Percentiles rank a stretch among this genome's conserved stretches.
These are phyloP conservation scores for Cladophialophora chaetospira DNA, from an alignment of 2,329 filamentous ascomycete genomes.

Conservation along the genomic window DNA sequence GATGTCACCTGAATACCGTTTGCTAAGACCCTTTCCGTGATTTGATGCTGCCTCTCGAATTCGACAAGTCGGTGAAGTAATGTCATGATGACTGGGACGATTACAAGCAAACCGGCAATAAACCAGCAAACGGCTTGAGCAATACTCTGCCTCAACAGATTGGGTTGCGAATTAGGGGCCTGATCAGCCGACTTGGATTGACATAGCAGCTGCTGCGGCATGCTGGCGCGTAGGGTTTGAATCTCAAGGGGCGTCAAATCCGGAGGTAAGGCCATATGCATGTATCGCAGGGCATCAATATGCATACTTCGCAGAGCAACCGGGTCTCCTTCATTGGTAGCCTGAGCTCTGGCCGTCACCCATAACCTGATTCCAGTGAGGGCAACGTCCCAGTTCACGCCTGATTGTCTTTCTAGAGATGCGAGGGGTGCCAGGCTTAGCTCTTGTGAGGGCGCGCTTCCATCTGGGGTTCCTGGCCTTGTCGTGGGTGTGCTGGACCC, in stretches of 20 bases:
- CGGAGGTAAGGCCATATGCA: constrained; percentile 27
- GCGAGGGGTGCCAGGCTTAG: constrained; percentile 17
- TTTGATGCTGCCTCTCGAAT: constrained; percentile 67
- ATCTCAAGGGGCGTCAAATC: constrained; percentile 26
- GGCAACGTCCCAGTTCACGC: constrained; percentile 29
- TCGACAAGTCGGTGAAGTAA: constrained; percentile 35
- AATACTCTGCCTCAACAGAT: constrained; percentile 21
- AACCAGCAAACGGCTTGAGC: constrained; percentile 27
- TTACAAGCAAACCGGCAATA: constrained; percentile 22
- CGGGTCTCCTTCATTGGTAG: constrained; percentile 22
- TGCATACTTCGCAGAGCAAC: constrained; percentile 28
- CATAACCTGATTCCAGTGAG: constrained; percentile 25
- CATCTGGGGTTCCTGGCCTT: constrained; percentile 24
- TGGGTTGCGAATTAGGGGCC: constrained; percentile 1
- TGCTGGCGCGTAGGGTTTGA: constrained; percentile 24
- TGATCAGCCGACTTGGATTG: neutral
- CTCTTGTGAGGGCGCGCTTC: constrained; percentile 9
- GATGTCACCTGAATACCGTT: constrained; percentile 57
- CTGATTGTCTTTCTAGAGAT: constrained; percentile 24
- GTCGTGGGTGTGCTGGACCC: constrained; percentile 21
- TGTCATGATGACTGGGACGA: constrained; percentile 26
- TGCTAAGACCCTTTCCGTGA: constrained; percentile 61
- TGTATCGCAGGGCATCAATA: constrained; percentile 27
- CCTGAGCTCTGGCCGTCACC: constrained; percentile 26
- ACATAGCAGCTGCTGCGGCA: constrained; percentile 19